Evolutionary conservation across 1,139 yeast genomes (phyloP).

Genomic region (Meyerozyma sp.): DNA sequence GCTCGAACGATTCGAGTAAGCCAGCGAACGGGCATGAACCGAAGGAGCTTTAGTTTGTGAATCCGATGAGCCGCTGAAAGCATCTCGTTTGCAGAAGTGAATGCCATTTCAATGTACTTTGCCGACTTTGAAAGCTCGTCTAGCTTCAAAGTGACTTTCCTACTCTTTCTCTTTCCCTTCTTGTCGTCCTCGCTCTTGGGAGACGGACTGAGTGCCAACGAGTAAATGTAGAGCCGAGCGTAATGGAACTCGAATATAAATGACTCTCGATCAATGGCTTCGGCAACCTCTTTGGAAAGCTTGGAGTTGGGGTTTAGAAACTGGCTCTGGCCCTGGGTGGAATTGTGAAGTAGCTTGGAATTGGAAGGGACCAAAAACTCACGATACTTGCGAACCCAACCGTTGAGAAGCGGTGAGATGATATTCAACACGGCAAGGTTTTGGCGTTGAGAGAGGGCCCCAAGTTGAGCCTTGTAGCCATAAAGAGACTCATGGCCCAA

Average conservation of each 20-base stretch:
- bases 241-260: slow-evolving; percentile 79
- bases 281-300: slow-evolving; percentile 31
- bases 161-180: slow-evolving; percentile 12
- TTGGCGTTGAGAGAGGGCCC: slow-evolving; percentile 54
- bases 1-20: slow-evolving; percentile 84
- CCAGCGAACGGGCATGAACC: slow-evolving; percentile 90
- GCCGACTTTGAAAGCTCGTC: slow-evolving; percentile 74
- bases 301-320: slow-evolving; percentile 35
- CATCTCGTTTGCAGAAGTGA: slow-evolving; percentile 78
- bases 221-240: slow-evolving; percentile 75
- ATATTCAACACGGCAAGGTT: slow-evolving; percentile 68
- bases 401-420: slow-evolving; percentile 68
- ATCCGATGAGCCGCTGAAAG: slow-evolving; percentile 68
- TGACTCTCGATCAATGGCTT: slow-evolving; percentile 59
- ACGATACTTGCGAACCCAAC: slow-evolving; percentile 68
- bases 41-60: slow-evolving; percentile 56
- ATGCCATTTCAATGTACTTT: slow-evolving; percentile 75
- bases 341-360: slow-evolving; percentile 19
- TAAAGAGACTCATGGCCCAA: slow-evolving; percentile 82
- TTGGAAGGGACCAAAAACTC: slow-evolving; percentile 48
- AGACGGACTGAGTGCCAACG: slow-evolving; percentile 62
- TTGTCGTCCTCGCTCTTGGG: slow-evolving; percentile 16
- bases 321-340: slow-evolving; percentile 24
- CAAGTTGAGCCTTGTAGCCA: slow-evolving; percentile 55
- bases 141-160: slow-evolving; percentile 38